phyloP scores from a whole-genome alignment of 2,329 filamentous ascomycete species.

The Ilyonectria robusta region DNA sequence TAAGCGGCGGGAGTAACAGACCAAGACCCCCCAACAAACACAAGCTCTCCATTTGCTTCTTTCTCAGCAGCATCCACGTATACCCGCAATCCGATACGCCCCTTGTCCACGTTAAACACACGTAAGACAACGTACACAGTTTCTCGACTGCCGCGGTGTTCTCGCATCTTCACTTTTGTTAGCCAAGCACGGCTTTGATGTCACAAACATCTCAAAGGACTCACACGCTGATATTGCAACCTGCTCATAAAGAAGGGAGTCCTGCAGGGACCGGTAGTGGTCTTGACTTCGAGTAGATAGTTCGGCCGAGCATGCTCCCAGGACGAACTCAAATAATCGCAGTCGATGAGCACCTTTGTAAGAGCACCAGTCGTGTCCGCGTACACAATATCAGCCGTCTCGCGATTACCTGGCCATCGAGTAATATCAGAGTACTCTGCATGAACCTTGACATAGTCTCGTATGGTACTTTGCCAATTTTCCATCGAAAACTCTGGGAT shows the following conservation, averaged over 20 bases:
- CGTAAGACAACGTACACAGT: slow-evolving; percentile 18
- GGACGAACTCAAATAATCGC: slow-evolving; percentile 46
- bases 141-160: neutral
- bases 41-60: neutral
- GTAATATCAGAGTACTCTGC: slow-evolving; percentile 56
- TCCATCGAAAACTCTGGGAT: slow-evolving; percentile 51
- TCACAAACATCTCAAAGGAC: slow-evolving; percentile 25
- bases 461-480: slow-evolving; percentile 65
- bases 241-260: slow-evolving; percentile 62
- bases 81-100: slow-evolving; percentile 2
- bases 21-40: slow-evolving; percentile 20
- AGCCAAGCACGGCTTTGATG: neutral
- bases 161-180: slow-evolving; percentile 8
- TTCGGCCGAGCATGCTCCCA: slow-evolving; percentile 48
- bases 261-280: slow-evolving; percentile 54
- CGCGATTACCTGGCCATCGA: slow-evolving; percentile 53
- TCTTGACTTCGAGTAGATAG: slow-evolving; percentile 66
- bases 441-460: slow-evolving; percentile 54
- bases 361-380: slow-evolving; percentile 50
- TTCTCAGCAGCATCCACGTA: slow-evolving; percentile 16
- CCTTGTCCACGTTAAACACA: slow-evolving; percentile 12
- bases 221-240: slow-evolving; percentile 57
- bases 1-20: slow-evolving; percentile 10
- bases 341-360: slow-evolving; percentile 52
- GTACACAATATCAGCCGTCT: slow-evolving; percentile 64